phyloP scores from a whole-genome alignment of 805 yeast species.

The Saccharomyces jurei region DNA sequence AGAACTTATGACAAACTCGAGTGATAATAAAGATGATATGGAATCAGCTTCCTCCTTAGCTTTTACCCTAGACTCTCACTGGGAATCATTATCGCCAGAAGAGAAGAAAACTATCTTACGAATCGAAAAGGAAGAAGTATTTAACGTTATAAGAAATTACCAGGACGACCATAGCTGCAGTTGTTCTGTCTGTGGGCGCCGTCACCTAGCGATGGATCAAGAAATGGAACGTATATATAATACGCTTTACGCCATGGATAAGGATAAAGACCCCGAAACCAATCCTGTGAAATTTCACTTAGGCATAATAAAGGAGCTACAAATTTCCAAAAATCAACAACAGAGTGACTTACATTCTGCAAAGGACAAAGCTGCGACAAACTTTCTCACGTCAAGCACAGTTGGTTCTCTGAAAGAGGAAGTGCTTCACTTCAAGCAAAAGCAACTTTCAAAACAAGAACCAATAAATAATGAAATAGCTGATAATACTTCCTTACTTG shows the following conservation, averaged over 20 bases:
- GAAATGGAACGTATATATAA: slow-evolving; percentile 71
- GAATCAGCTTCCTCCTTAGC: slow-evolving; percentile 16
- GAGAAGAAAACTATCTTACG: slow-evolving; percentile 54
- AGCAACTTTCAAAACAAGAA: slow-evolving; percentile 17
- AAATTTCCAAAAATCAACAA: slow-evolving; percentile 17
- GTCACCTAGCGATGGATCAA: slow-evolving; percentile 60
- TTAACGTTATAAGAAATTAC: slow-evolving; percentile 54
- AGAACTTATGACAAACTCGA: not conserved
- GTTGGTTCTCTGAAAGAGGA: slow-evolving; percentile 26
- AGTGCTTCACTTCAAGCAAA: slow-evolving; percentile 28
- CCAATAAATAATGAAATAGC: not conserved
- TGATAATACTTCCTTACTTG: not conserved
- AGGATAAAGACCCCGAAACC: slow-evolving; percentile 26
- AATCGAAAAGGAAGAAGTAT: slow-evolving; percentile 61
- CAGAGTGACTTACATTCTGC: slow-evolving; percentile 6
- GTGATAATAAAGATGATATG: not conserved
- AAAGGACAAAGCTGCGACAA: slow-evolving; percentile 18
- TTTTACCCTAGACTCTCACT: slow-evolving; percentile 33
- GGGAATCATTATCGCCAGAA: slow-evolving; percentile 58
- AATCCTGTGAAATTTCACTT: slow-evolving; percentile 29
- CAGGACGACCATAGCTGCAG: slow-evolving; percentile 45
- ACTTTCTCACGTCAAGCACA: slow-evolving; percentile 19
- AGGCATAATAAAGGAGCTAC: slow-evolving; percentile 28
- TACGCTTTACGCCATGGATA: slow-evolving; percentile 50
- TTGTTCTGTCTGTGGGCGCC: slow-evolving; percentile 73